Evolutionary conservation across 1,284 basidiomycete species (phyloP), one percentile per base, ranked within the genome.

Genomic region (Puccinia polysora): DNA sequence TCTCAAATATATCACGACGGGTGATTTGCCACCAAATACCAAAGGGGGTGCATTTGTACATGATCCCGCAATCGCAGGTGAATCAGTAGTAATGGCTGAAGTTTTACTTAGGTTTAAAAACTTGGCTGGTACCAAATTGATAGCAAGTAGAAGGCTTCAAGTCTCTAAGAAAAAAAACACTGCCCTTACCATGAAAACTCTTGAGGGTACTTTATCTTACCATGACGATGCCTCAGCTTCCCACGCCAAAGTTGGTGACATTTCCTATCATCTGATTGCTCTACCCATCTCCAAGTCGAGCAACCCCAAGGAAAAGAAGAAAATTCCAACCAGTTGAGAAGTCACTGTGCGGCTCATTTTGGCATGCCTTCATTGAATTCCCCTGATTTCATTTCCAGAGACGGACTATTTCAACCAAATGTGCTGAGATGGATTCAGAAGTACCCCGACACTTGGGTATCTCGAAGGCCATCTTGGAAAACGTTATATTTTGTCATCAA

Each of bases 401-500:
- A 76, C 88, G 86, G 23, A 87, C 86, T 2, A 92, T 97, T 73
- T 97, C 93, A 1, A 96, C 93, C 0, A 96, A 95, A 81, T 96
- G 93, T 76, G 90, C 92, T 2, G 94, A 97, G 80, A 89, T 99
- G 84, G 95, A 98, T 78, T 82, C 86, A 15, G 96, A 98, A 80
- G 93, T 98, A 53, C 93, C 94, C 4, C 85, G 88, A 73, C 82
- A 90, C 12, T 85, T 98, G n/a, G 96, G 96, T 52, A 95, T 98
- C 2, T 96, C 92, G 12, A 94, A 91, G 80, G 88, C 94, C 6
- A 95, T 99, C 59, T 86, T 98, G 23, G 95, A 98, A 78, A 97
- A 97, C 78, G 95, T 98, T 77, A 97, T 99, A 74, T 98, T 99
- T 78, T 99, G 96, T 81, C 96, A 99, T 80, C 96, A 99, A 81